phyloP scores from a whole-genome alignment of 139 green algal species.

The Tetratostichococcus sp. region DNA sequence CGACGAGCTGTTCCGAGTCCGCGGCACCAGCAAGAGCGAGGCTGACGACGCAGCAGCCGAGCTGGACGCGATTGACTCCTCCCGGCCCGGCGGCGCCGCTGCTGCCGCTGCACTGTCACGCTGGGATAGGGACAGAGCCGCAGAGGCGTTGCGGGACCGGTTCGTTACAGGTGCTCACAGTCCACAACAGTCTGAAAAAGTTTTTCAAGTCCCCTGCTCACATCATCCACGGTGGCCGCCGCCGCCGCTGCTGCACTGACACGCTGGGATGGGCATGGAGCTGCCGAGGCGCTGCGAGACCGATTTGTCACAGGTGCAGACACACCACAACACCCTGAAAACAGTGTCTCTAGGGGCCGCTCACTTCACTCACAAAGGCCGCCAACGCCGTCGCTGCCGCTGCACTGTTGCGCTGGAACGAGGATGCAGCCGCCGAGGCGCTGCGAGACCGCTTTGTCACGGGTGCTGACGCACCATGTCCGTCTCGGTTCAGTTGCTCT shows the following conservation, averaged over 20 bases:
- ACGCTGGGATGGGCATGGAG: conserved; percentile 29
- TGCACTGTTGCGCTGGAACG: too few relatives aligned
- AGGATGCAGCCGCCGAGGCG: conserved; percentile 37
- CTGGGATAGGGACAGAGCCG: conserved; percentile 31
- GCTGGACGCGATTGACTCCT: conserved; percentile 45
- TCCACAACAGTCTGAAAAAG: too few relatives aligned
- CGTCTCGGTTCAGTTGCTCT: too few relatives aligned
- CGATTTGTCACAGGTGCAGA: conserved; percentile 49
- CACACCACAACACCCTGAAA: background rate
- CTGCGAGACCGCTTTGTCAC: conserved; percentile 70
- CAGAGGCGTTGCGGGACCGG: conserved; percentile 62
- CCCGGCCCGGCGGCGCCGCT: conserved; percentile 10
- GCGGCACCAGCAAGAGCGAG: background rate
- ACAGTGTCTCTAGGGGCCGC: too few relatives aligned
- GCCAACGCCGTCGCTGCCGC: too few relatives aligned
- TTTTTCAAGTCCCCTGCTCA: too few relatives aligned
- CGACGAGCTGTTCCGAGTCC: conserved; percentile 44
- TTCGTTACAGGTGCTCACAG: conserved; percentile 48
- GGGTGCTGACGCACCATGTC: conserved; percentile 7
- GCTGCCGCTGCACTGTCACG: conserved; percentile 9
- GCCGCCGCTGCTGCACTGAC: too few relatives aligned
- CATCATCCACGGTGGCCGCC: too few relatives aligned
- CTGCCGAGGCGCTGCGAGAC: conserved; percentile 12
- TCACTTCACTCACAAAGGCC: too few relatives aligned
- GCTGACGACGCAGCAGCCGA: conserved; percentile 12